Conservation (phyloP, 108 stramenopile species). For the Schizochytrium sp. region DNA sequence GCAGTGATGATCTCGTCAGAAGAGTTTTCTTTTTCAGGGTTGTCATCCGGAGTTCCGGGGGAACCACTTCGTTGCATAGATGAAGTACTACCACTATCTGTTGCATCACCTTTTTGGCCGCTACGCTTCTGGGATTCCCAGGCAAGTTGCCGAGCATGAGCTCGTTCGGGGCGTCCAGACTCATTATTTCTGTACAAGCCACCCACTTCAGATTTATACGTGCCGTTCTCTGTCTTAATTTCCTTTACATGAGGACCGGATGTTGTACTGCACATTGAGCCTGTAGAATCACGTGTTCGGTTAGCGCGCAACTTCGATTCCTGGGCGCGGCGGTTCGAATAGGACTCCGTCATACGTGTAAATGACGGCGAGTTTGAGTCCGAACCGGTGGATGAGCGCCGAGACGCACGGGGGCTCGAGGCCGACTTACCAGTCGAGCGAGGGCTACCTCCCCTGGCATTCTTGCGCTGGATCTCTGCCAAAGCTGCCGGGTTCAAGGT, state of each 20-base stretch:
- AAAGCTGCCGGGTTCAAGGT: not conserved
- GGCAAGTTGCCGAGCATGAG: conserved; percentile 17
- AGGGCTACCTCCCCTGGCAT: not conserved
- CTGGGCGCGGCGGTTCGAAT: conserved; percentile 39
- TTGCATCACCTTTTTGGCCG: not conserved
- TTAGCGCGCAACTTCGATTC: conserved; percentile 21
- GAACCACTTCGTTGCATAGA: not conserved
- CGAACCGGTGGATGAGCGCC: not conserved
- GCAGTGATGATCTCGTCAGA: not conserved
- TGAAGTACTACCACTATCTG: not conserved
- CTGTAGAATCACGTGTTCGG: conserved; percentile 9
- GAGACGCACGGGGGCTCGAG: not conserved
- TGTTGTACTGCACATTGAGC: conserved; percentile 3
- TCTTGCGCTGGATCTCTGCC: conserved; percentile 36
- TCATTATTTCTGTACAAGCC: conserved; percentile 42
- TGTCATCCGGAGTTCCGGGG: conserved; percentile 10
- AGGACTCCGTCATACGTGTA: conserved; percentile 22
- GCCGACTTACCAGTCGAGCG: not conserved
- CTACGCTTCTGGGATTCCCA: conserved; percentile 47
- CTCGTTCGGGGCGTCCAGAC: not conserved
- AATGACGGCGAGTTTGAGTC: not conserved
- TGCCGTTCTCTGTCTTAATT: conserved; percentile 34
- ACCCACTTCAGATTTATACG: conserved; percentile 8
- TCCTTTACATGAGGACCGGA: not conserved
- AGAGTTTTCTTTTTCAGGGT: conserved; percentile 52